These are phyloP conservation scores for Ceratocystis albifundus DNA, from an alignment of 2,329 filamentous ascomycete genomes.

Conservation along the genomic window DNA sequence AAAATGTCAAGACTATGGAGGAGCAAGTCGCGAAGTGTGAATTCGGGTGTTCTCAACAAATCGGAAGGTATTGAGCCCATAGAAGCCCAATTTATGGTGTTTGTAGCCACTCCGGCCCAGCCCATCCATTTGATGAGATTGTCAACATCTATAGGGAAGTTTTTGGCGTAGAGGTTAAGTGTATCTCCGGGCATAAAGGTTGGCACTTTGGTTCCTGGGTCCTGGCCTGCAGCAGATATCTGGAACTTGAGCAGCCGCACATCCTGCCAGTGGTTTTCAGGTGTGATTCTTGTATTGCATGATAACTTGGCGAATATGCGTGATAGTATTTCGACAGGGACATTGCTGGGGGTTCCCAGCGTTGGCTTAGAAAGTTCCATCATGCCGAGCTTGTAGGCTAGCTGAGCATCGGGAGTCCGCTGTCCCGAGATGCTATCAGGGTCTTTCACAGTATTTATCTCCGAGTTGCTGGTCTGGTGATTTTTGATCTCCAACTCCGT, in stretches of 20 bases:
- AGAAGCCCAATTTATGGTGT: constrained; percentile 38
- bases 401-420: constrained; percentile 30
- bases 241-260: constrained; percentile 66
- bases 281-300: constrained; percentile 63
- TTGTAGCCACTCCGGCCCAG: constrained; percentile 65
- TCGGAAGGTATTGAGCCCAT: constrained; percentile 15
- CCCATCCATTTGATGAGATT: constrained; percentile 65
- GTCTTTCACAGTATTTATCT: background rate
- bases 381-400: constrained; percentile 20
- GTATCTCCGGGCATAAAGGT: constrained; percentile 61
- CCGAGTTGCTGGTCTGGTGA: background rate
- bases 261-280: constrained; percentile 77
- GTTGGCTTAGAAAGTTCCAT: constrained; percentile 1
- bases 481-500: background rate
- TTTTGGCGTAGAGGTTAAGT: constrained; percentile 74
- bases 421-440: background rate
- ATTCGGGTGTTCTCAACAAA: constrained; percentile 1
- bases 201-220: constrained; percentile 25
- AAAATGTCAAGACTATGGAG: constrained; percentile 80
- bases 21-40: constrained; percentile 63
- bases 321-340: constrained; percentile 15
- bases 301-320: constrained; percentile 39
- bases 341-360: constrained; percentile 12
- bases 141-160: constrained; percentile 71
- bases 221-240: constrained; percentile 27